Base-by-base conservation (phyloP, 2,329 filamentous ascomycete genomes). In the Aspergillus sp. region DNA sequence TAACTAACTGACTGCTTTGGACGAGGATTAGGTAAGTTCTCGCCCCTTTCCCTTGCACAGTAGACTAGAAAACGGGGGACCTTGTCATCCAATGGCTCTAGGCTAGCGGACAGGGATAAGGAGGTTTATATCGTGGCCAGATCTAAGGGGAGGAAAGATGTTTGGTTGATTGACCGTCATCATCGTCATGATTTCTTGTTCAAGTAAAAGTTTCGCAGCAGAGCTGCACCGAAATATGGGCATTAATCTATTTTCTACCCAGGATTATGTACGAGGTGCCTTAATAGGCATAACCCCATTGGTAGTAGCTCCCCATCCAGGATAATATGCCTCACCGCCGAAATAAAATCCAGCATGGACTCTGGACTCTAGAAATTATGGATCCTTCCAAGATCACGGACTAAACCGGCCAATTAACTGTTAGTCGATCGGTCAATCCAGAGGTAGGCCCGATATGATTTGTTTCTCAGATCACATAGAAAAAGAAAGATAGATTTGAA, bases 11-110 rank as follows among this genome's bases (percentile, higher is more conserved):
- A 24, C 3, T 39, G 36, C 36, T n/a, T 7, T 39, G 6, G 36
- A 22, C 31, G 47, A 22, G 26, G 31, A 56, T 56, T 56, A 56
- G 47, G 47, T 51, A 51, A 51, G 54, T 16, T 18, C 45, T 24
- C 12, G 39, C 24, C 31, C 45, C 36, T 16, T 29, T 29, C 26
- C 2, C 16, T 55, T 56, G 7, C 26, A 29, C 7, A 29, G 6
- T 29, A 50, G 47, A 31, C 54, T 20, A 18, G 47, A 3, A 24
- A 20, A 31, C 14, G 31, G 46, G 36, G 46, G 54, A 6, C 32
- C 24, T 55, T 22, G 45, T 16, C 24, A 18, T 26, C 26, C 45
- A 49, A 22, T 55, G 29, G 26, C 18, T 32, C 16, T 54, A 24
- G 4, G 24, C 18, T 26, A 29, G 52, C 10, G 6, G 20, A 47